Conservation (phyloP, 108 stramenopile genomes). For the Skeletonema tropicum region DNA sequence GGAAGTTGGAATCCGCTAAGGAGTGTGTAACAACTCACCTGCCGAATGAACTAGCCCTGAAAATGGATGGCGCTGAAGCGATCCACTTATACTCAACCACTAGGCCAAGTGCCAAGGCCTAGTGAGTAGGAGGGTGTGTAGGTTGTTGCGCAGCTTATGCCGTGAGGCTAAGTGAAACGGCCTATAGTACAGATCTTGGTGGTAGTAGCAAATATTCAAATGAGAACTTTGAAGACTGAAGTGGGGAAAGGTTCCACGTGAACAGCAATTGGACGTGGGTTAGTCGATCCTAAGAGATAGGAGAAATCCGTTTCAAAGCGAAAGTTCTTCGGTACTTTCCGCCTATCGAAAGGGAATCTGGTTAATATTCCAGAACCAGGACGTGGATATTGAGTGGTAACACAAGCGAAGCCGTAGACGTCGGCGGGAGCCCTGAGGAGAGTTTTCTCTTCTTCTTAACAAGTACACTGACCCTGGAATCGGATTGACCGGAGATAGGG, state of each 20-base stretch:
- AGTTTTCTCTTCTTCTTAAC: constrained; percentile 97
- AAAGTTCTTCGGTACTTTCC: constrained; percentile 66
- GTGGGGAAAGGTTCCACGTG: constrained; percentile 91
- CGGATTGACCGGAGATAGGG: constrained; percentile 91
- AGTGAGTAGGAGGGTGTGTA: constrained; percentile 95
- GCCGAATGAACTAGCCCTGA: no score
- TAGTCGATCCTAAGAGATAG: constrained; percentile 93
- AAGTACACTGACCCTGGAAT: constrained; percentile 87
- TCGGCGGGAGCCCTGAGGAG: constrained; percentile 88
- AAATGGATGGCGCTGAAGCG: no score
- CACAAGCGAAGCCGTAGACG: constrained; percentile 90
- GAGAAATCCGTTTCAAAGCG: constrained; percentile 87
- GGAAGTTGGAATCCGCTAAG: no score
- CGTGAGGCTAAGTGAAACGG: constrained; percentile 93
- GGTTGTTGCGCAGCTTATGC: constrained; percentile 87
- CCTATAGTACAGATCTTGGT: constrained; percentile 97
- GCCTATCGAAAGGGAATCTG: constrained; percentile 93
- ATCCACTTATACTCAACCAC: constrained; percentile 89
- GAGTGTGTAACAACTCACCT: no score
- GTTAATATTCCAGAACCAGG: constrained; percentile 95
- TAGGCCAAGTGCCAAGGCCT: constrained; percentile 65
- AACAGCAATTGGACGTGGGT: constrained; percentile 92
- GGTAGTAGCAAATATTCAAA: no score
- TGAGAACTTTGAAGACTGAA: constrained; percentile 92
- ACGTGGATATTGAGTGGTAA: constrained; percentile 93